Base-by-base conservation (phyloP, 495 filamentous ascomycete species). In the Venustampulla echinocandica region DNA sequence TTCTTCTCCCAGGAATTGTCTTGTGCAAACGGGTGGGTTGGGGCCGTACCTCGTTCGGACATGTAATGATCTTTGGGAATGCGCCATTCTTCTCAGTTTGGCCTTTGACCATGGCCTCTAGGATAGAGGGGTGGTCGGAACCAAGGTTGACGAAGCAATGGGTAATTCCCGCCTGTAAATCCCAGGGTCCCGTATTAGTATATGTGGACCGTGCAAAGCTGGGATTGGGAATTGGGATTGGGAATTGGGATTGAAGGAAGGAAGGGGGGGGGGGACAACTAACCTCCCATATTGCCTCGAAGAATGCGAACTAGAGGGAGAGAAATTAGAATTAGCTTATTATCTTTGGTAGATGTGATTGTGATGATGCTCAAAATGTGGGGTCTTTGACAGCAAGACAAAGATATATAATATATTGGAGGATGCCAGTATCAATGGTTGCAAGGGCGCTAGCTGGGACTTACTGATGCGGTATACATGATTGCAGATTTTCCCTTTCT, bases 21-120 rank as follows among this genome's bases (percentile, higher is more conserved):
- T 21, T 37, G 10, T 10, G 13, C 17, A 6, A 10, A 14, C 58
- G 20, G 65, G n/a, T n/a, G n/a, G n/a, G n/a, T n/a, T n/a, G n/a
- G n/a, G n/a, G n/a, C n/a, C n/a, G n/a, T n/a, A 83, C 81, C 67
- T 94, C 89, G 56, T 95, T 94, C 1, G 89, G 90, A 61, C 90
- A 95, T 38, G 90, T 97, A 55, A 97, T 85, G 42, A 95, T 87
- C 28, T 69, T 78, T 20, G 90, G 90, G 54, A 95, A 95, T 42
- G 74, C 69, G 34, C 75, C 79, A 44, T 71, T 71, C 42, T 56
- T 71, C 53, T 80, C 76, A 46, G 67, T 65, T 40, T 88, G 80
- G 13, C 86, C 90, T 64, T 89, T 90, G 46, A 93, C 85, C 68
- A 97, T 95, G n/a, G 89, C 88, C 67, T 97, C 90, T 48, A 96